Percentiles rank a stretch among this genome's conserved stretches.
These are phyloP conservation scores for Suaeda aralocaspica DNA, from an alignment of 148 eudicot species.

Conservation along the genomic window DNA sequence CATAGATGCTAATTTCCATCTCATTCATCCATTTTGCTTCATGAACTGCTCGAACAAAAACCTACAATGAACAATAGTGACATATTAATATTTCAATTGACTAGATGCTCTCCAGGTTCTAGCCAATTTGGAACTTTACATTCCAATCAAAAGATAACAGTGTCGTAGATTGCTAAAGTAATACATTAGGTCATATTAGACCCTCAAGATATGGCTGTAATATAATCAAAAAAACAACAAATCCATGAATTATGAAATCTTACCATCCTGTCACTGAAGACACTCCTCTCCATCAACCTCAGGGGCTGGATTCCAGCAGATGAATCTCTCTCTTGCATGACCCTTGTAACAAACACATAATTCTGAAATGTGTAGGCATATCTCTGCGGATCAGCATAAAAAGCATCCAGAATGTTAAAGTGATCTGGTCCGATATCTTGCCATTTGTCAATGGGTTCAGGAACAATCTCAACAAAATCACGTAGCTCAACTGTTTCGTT, in stretches of 20 bases:
- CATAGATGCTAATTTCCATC: slow-evolving; percentile 95
- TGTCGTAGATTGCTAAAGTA: too few species aligned
- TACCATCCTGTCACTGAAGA: slow-evolving; percentile 97
- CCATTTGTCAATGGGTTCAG: slow-evolving; percentile 94
- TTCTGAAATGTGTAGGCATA: slow-evolving; percentile 97
- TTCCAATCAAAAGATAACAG: background rate
- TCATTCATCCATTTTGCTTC: slow-evolving; percentile 99
- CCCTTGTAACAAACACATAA: slow-evolving; percentile 91
- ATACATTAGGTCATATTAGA: background rate
- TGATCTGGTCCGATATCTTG: slow-evolving; percentile 90
- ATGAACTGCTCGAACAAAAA: slow-evolving; percentile 97
- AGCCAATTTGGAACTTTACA: background rate
- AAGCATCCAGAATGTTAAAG: slow-evolving; percentile 84
- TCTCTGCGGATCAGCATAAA: slow-evolving; percentile 83
- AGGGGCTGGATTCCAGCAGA: slow-evolving; percentile 83
- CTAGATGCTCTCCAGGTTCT: background rate
- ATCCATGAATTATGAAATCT: slow-evolving; percentile 9
- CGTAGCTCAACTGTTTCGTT: slow-evolving; percentile 90
- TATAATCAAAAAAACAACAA: background rate
- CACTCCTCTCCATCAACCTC: slow-evolving; percentile 93
- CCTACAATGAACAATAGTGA: slow-evolving; percentile 39
- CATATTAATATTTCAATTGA: background rate
- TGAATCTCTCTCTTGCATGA: slow-evolving; percentile 97
- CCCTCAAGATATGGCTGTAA: background rate
- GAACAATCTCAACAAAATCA: slow-evolving; percentile 92